Evolutionary conservation across 805 yeast genomes (phyloP), one percentile per base, ranked within the genome.

Genomic region (Saturnispora dispora): DNA sequence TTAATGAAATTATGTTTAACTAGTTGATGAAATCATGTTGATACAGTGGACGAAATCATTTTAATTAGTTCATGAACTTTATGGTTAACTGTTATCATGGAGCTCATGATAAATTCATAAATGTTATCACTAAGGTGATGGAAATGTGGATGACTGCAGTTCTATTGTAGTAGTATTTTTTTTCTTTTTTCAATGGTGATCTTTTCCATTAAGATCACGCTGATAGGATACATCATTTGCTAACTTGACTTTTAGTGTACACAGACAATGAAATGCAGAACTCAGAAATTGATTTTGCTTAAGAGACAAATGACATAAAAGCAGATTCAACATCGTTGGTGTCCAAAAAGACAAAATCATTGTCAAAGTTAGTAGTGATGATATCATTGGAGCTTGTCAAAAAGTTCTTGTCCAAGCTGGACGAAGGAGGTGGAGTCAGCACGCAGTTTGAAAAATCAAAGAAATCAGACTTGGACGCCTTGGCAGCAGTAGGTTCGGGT

Each of bases 391-490:
- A 22, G 8, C 30, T 6, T 6, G 28, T 15, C 30, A 22, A 10
- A 10, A 37, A 37, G 22, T 37, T 37, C 17, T 37, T 37, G 17
- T 37, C 41, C 11, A 37, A 18, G 9, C 41, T 37, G 4, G 41
- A 28, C 9, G 46, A 43, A n/a, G 35, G 35, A 25, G 46, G 46
- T 17, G 47, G 47, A 11, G 47, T 45, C 17, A 45, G 23, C 23
- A 45, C n/a, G 17, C 33, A 28, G 32, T 30, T 18, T 28, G 36
- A 20, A 20, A 45, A 45, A 20, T 45, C 47, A 33, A 45, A 32
- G 46, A 43, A 43, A 28, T 43, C 46, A 8, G 32, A n/a, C n/a
- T 37, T 37, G 20, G 41, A 37, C 25, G 41, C 28, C 23, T 36
- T 11, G 25, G 15, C 13, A 11, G 30, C 4, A 36, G 43, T 25